These are phyloP conservation scores for Cladosporium austrohemisphaericum DNA, from an alignment of 2,329 filamentous ascomycete species.

Conservation along the genomic window DNA sequence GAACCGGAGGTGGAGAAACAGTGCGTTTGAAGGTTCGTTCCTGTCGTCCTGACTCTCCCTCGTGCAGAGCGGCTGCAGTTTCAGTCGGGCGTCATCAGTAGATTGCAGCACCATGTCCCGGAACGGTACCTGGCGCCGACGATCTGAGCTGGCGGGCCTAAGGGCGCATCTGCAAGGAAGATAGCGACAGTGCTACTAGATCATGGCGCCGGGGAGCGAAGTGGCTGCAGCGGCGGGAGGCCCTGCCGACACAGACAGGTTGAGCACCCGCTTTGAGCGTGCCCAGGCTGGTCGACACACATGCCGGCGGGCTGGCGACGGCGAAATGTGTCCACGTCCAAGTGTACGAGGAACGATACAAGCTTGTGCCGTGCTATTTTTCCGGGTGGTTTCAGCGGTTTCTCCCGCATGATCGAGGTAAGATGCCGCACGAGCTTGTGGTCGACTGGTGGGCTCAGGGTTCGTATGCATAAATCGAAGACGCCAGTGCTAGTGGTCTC, in stretches of 20 bases:
- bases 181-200: slow-evolving; percentile 9
- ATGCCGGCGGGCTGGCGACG: neutral
- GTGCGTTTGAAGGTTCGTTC: neutral
- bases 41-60: neutral
- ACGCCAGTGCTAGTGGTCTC: neutral
- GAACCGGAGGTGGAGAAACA: neutral
- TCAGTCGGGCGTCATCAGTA: slow-evolving; percentile 10
- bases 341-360: neutral
- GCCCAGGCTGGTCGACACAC: neutral
- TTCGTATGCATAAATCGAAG: slow-evolving; percentile 2
- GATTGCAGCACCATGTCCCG: slow-evolving; percentile 5
- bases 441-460: neutral
- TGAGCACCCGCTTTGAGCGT: neutral
- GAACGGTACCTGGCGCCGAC: slow-evolving; percentile 10
- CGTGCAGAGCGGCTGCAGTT: slow-evolving; percentile 1
- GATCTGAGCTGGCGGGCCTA: slow-evolving; percentile 12
- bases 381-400: neutral
- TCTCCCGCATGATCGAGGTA: neutral
- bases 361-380: neutral
- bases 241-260: slow-evolving; percentile 10
- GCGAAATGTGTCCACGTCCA: neutral
- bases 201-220: slow-evolving; percentile 10
- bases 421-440: no score
- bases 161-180: slow-evolving; percentile 11
- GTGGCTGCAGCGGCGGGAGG: slow-evolving; percentile 13